Evolutionary conservation across 106 monocot genomes (phyloP).

Genomic region (Narthecium ossifragum): DNA sequence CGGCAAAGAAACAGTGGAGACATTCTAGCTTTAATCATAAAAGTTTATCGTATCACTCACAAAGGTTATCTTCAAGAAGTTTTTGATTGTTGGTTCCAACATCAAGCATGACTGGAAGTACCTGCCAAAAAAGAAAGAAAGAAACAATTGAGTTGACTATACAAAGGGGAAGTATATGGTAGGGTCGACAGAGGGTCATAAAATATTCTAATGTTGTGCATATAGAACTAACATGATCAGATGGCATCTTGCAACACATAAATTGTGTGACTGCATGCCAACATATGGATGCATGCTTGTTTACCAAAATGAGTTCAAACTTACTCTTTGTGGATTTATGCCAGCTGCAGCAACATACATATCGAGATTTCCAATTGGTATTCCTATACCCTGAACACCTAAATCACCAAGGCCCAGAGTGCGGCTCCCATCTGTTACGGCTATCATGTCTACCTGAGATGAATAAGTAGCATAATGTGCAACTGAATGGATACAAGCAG

Average conservation of each 20-base stretch:
- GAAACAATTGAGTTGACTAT: too few relatives aligned
- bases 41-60: conserved; percentile 30
- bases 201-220: too few relatives aligned
- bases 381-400: conserved; percentile 99
- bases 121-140: conserved; percentile 40
- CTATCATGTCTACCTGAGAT: conserved; percentile 93
- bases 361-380: conserved; percentile 99
- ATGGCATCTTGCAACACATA: too few relatives aligned
- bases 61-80: conserved; percentile 93
- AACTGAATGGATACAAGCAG: not conserved
- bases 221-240: too few relatives aligned
- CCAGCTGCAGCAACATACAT: conserved; percentile 99
- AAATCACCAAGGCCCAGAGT: conserved; percentile 97
- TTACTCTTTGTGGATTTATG: conserved; percentile 96
- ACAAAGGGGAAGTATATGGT: too few relatives aligned
- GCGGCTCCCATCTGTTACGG: conserved; percentile 96
- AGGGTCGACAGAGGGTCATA: too few relatives aligned
- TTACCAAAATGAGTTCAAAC: too few relatives aligned
- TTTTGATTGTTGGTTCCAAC: conserved; percentile 93
- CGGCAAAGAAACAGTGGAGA: too few relatives aligned
- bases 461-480: conserved; percentile 1
- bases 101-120: conserved; percentile 98
- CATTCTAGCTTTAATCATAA: not conserved
- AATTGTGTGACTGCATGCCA: too few relatives aligned
- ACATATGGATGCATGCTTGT: too few relatives aligned